phyloP scores from a whole-genome alignment of 352 stramenopile genomes.

The Phytophthora capsici region DNA sequence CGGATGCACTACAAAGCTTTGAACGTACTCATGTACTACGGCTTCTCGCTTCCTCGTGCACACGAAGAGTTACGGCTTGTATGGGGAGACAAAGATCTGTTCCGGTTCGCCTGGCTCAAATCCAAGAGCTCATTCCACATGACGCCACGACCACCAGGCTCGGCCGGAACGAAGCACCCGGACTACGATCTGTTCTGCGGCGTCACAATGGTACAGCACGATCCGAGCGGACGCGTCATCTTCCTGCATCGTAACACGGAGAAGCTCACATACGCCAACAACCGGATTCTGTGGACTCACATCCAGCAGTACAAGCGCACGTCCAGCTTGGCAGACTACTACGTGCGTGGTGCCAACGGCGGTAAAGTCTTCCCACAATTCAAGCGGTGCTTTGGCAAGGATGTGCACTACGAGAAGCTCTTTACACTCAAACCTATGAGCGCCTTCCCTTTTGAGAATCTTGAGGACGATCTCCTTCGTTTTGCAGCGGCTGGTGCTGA shows the following conservation, averaged over 20 bases:
- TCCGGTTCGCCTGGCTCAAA: constrained; percentile 83
- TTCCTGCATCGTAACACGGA: constrained; percentile 78
- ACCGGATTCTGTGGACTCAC: constrained; percentile 60
- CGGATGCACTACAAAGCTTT: constrained; percentile 58
- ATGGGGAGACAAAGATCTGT: constrained; percentile 87
- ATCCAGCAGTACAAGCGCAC: constrained; percentile 67
- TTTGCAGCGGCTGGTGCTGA: constrained; percentile 53
- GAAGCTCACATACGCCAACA: constrained; percentile 62
- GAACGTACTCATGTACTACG: constrained; percentile 82
- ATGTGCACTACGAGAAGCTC: constrained; percentile 70
- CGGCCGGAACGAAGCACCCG: constrained; percentile 52
- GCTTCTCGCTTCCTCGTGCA: constrained; percentile 43
- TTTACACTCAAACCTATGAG: constrained; percentile 74
- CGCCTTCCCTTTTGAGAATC: constrained; percentile 66
- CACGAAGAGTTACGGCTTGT: constrained; percentile 61
- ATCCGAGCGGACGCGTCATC: constrained; percentile 58
- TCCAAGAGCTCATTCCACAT: constrained; percentile 74
- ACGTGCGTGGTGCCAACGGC: constrained; percentile 67
- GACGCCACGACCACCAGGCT: constrained; percentile 52
- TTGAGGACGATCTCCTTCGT: constrained; percentile 58
- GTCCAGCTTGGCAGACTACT: constrained; percentile 46
- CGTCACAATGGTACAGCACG: constrained; percentile 76
- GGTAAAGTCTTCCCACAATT: constrained; percentile 76
- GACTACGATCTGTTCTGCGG: constrained; percentile 75
- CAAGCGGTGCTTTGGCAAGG: constrained; percentile 73